Base-by-base conservation (phyloP, 78 protist genomes). In the Speleostelium caveatum region DNA sequence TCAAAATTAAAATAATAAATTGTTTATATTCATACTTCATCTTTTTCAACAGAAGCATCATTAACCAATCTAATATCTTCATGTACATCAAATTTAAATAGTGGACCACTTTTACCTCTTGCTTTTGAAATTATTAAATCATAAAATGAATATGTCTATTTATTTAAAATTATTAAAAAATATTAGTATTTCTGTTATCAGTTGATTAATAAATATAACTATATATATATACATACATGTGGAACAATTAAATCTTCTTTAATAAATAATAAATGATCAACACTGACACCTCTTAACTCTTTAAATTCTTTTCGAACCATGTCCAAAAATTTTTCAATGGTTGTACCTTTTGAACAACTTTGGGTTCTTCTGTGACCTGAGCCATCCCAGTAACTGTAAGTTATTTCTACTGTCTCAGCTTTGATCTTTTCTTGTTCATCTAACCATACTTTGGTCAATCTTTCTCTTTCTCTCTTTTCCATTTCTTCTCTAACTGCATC, bases 241-340 rank as follows among this genome's bases (percentile, higher is more conserved):
- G 97, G 98, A 24, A 97, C 86, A 63, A 97, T 97, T 24, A 96
- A 17, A 86, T 97, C 99, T 45, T 97, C 99, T 87, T 97, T 97
- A 75, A 97, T 75, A 79, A 94, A 97, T 92, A 97, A 22, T 65
- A 97, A 86, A 56, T 92, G 59, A 38, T 96, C 97, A 7, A 73
- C 87, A 2, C 92, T 24, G 1, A 76, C 79, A 33, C 72, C 56
- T 53, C 94, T 49, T 30, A 96, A 59, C 42, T 95, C 97, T 39
- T 74, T 41, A 33, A 94, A 94, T 65, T 96, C 95, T 30, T 49
- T 35, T 36, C 86, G 28, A 30, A 86, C 79, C 22, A 28, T n/a
- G 10, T 85, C 91, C 22, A 96, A 78, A 66, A 96, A 96, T 45
- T 83, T 51, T 10, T 55, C 92, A 6, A 96, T 93, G 0, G 97